Percentiles rank a stretch among this genome's conserved stretches.
phyloP scores from a whole-genome alignment of 2,329 filamentous ascomycete species.

The Hypoxylon sp. region DNA sequence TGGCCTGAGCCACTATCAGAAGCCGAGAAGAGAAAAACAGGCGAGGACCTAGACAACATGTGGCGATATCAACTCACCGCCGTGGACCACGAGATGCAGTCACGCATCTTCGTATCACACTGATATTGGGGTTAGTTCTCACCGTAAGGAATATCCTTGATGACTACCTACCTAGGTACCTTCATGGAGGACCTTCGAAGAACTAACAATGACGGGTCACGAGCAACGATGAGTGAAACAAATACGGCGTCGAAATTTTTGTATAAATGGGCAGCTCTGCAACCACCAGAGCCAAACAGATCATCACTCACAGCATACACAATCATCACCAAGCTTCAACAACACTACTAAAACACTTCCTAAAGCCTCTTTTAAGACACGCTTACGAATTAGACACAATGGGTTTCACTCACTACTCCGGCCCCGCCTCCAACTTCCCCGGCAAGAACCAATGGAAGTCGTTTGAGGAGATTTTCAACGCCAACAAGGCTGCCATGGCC shows the following conservation, averaged over 20 bases:
- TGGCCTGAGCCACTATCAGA: not conserved
- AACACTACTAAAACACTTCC: slow-evolving; percentile 5
- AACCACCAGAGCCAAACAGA: slow-evolving; percentile 15
- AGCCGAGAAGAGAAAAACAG: slow-evolving; percentile 4
- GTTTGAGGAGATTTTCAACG: slow-evolving; percentile 56
- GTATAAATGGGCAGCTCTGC: slow-evolving; percentile 30
- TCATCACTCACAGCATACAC: slow-evolving; percentile 28
- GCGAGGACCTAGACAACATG: slow-evolving; percentile 11
- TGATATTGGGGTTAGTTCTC: slow-evolving; percentile 25
- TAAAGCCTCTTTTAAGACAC: slow-evolving; percentile 8
- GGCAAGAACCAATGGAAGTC: slow-evolving; percentile 53
- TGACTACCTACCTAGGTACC: not conserved
- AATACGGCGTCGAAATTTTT: slow-evolving; percentile 10
- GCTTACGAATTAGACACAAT: slow-evolving; percentile 34
- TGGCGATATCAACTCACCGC: slow-evolving; percentile 18
- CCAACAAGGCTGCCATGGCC: slow-evolving; percentile 55
- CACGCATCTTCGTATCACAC: slow-evolving; percentile 20
- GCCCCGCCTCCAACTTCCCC: slow-evolving; percentile 54
- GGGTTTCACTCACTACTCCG: slow-evolving; percentile 44
- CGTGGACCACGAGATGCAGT: slow-evolving; percentile 29
- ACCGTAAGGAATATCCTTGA: slow-evolving; percentile 2
- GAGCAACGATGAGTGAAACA: not conserved
- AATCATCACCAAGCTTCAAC: slow-evolving; percentile 26
- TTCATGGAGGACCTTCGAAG: not conserved
- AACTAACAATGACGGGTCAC: not conserved